Percentiles rank a stretch among this genome's conserved stretches.
phyloP scores from a whole-genome alignment of 345 rosid genomes.

The Hibiscus mutabilis region DNA sequence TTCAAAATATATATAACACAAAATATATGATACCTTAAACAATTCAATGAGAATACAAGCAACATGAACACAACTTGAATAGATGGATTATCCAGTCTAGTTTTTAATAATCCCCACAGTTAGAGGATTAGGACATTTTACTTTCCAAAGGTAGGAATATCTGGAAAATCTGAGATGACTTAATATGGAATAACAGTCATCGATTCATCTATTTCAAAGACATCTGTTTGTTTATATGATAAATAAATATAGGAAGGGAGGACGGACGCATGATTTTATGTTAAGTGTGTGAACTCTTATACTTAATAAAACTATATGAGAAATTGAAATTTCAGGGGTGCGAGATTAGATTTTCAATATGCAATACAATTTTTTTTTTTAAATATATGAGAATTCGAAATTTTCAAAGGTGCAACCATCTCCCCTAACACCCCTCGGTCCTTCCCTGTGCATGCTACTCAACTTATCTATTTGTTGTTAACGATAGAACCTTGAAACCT shows the following conservation, averaged over 20 bases:
- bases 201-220: not conserved
- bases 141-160: not conserved
- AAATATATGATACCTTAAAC: not conserved
- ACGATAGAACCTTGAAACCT: not conserved
- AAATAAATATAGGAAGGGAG: not conserved
- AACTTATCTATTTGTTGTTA: not conserved
- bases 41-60: not conserved
- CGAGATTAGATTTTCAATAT: no score
- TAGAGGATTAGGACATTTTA: not conserved
- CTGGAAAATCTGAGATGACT: not conserved
- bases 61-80: not conserved
- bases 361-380: no score
- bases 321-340: no score
- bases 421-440: no score
- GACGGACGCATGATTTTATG: no score
- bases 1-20: no score
- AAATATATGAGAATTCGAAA: no score
- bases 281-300: no score
- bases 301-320: no score
- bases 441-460: not conserved
- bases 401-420: no score
- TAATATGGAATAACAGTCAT: not conserved
- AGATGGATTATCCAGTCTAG: not conserved
- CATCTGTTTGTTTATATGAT: not conserved
- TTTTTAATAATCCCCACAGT: not conserved